Percentiles rank a stretch among this genome's conserved stretches.
Evolutionary conservation across 2,329 filamentous ascomycete species (phyloP).

Genomic region (Madurella mycetomatis): DNA sequence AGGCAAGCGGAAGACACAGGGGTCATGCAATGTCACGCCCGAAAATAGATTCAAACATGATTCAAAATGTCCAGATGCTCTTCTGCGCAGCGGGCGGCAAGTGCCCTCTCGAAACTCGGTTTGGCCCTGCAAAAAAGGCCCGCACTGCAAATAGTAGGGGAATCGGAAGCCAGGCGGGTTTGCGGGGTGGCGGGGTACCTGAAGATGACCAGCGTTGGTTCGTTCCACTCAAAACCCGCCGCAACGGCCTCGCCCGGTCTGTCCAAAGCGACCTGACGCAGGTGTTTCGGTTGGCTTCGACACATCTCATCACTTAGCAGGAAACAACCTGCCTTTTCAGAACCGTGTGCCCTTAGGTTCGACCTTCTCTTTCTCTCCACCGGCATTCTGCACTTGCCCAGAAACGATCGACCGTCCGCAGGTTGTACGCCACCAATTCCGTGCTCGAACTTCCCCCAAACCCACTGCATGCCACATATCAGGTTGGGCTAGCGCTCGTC

Average conservation of each 20-base stretch:
- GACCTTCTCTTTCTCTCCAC: no score
- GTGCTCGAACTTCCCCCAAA: neutral
- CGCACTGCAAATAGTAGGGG: no score
- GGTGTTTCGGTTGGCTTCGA: slow-evolving; percentile 16
- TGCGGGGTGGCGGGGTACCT: no score
- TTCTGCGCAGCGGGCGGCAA: no score
- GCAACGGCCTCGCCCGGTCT: neutral
- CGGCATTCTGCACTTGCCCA: neutral
- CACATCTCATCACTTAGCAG: neutral
- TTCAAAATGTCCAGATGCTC: neutral
- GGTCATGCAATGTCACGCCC: neutral
- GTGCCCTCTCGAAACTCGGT: neutral
- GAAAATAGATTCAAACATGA: neutral
- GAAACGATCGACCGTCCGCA: neutral
- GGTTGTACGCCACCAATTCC: neutral
- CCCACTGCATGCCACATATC: neutral
- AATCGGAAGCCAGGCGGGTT: no score
- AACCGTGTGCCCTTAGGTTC: no score
- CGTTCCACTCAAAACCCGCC: no score
- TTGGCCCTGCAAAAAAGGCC: neutral
- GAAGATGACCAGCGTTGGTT: no score
- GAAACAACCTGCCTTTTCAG: neutral
- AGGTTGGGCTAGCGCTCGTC: slow-evolving; percentile 4
- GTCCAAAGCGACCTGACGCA: slow-evolving; percentile 1
- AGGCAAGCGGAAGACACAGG: no score